phyloP scores from a whole-genome alignment of 495 filamentous ascomycete species.

The Tuber melanosporum region DNA sequence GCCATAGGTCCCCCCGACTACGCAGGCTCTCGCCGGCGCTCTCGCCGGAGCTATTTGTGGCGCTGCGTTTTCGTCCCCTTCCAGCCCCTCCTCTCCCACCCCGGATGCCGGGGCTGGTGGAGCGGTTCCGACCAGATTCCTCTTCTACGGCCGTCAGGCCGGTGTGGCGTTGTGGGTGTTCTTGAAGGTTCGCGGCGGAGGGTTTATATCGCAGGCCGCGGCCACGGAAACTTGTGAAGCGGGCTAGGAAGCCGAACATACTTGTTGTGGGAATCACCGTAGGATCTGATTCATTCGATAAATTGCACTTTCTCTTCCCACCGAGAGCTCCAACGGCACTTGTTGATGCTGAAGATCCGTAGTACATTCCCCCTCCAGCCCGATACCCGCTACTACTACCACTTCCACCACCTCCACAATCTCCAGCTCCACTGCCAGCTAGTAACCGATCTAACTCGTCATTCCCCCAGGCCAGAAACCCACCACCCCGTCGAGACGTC shows the following conservation, averaged over 20 bases:
- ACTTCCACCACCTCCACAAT: constrained; percentile 7
- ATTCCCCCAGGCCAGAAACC: constrained; percentile 65
- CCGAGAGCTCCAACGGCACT: constrained; percentile 13
- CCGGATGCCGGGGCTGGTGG: constrained; percentile 16
- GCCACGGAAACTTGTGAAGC: constrained; percentile 74
- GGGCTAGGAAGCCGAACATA: constrained; percentile 74
- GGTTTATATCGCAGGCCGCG: constrained; percentile 81
- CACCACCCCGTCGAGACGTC: constrained; percentile 45
- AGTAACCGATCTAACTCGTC: constrained; percentile 85
- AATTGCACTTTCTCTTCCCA: constrained; percentile 60
- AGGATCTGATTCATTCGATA: constrained; percentile 63
- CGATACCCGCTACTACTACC: constrained; percentile 55
- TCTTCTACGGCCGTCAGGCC: constrained; percentile 61
- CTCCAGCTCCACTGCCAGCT: constrained; percentile 61
- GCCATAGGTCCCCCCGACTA: constrained; percentile 89
- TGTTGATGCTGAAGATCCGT: constrained; percentile 30
- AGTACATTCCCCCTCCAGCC: constrained; percentile 30
- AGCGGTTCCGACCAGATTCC: constrained; percentile 39
- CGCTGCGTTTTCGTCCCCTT: constrained; percentile 61
- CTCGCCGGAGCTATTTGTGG: constrained; percentile 69
- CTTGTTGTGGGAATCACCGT: constrained; percentile 86
- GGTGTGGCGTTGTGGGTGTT: constrained; percentile 75
- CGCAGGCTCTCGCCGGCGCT: constrained; percentile 70
- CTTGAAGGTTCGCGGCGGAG: constrained; percentile 81
- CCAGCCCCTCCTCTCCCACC: constrained; percentile 37